Evolutionary conservation across 345 rosid species (phyloP).

Genomic region (Melaleuca alternifolia): DNA sequence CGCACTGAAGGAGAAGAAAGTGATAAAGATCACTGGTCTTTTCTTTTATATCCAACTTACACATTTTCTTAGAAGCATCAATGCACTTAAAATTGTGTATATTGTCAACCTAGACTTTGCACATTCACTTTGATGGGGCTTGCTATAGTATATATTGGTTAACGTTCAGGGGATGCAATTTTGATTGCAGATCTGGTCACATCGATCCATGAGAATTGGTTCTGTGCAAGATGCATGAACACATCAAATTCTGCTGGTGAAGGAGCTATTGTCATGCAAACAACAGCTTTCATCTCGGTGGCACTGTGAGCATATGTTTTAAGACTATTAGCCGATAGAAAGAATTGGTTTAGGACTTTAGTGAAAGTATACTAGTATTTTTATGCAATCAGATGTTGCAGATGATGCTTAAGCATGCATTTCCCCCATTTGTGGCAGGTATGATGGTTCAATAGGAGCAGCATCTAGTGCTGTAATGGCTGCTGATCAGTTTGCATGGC

Average conservation of each 20-base stretch:
- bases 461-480: slow-evolving; percentile 70
- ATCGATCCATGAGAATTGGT: slow-evolving; percentile 75
- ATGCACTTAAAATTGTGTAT: neutral
- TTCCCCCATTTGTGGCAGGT: slow-evolving; percentile 20
- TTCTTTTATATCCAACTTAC: neutral
- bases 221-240: slow-evolving; percentile 69
- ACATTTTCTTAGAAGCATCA: neutral
- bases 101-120: neutral
- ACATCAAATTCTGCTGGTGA: slow-evolving; percentile 56
- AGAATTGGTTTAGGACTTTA: neutral
- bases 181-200: slow-evolving; percentile 48
- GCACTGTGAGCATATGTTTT: slow-evolving; percentile 43
- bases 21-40: neutral
- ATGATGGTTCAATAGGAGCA: slow-evolving; percentile 65
- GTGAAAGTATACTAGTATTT: neutral
- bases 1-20: neutral
- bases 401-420: neutral
- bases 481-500: slow-evolving; percentile 53
- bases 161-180: neutral
- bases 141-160: neutral
- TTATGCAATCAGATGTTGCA: neutral
- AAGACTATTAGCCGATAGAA: neutral
- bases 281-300: slow-evolving; percentile 47
- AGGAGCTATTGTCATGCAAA: slow-evolving; percentile 78
- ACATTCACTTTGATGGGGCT: neutral